A percentile compares a stretch with the other conserved stretches of the same genome.
Conservation (phyloP, 2,329 filamentous ascomycete genomes). For the Lecanicillium sp. region DNA sequence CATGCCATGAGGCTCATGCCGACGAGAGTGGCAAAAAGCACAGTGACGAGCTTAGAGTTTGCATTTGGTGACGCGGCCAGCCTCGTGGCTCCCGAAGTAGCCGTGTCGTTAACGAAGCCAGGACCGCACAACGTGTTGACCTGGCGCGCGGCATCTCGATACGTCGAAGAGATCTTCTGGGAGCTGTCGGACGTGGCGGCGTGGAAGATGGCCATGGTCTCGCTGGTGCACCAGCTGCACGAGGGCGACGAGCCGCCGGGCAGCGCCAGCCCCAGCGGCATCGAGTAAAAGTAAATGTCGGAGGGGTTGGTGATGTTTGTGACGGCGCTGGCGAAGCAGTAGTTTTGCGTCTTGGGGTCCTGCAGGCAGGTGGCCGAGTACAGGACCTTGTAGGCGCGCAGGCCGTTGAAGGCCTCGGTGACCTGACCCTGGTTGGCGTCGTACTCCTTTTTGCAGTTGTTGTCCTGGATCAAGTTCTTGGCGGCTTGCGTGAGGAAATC, state of each 20-base stretch:
- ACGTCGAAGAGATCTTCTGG: slow-evolving; percentile 63
- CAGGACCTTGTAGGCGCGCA: slow-evolving; percentile 69
- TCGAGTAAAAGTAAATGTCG: slow-evolving; percentile 77
- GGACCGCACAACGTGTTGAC: slow-evolving; percentile 62
- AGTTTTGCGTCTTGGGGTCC: slow-evolving; percentile 58
- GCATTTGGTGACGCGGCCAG: background rate
- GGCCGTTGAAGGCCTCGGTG: slow-evolving; percentile 65
- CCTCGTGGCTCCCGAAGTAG: slow-evolving; percentile 1
- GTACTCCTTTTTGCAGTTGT: slow-evolving; percentile 69
- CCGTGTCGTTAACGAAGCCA: slow-evolving; percentile 50
- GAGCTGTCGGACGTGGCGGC: slow-evolving; percentile 58
- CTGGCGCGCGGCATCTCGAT: slow-evolving; percentile 62
- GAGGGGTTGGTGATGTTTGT: slow-evolving; percentile 65
- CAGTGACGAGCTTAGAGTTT: background rate
- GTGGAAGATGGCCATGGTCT: slow-evolving; percentile 79
- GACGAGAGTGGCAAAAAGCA: slow-evolving; percentile 6
- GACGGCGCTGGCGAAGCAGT: slow-evolving; percentile 78
- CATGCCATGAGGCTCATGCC: background rate
- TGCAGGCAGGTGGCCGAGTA: slow-evolving; percentile 78
- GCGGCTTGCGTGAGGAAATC: slow-evolving; percentile 60
- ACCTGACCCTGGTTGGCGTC: slow-evolving; percentile 62
- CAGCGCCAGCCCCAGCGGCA: slow-evolving; percentile 70
- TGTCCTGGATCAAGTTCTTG: slow-evolving; percentile 51
- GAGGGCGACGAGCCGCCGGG: slow-evolving; percentile 62
- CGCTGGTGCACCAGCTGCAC: slow-evolving; percentile 69